These are phyloP conservation scores for Daldinia bambusicola DNA, from an alignment of 495 filamentous ascomycete species.

Conservation along the genomic window DNA sequence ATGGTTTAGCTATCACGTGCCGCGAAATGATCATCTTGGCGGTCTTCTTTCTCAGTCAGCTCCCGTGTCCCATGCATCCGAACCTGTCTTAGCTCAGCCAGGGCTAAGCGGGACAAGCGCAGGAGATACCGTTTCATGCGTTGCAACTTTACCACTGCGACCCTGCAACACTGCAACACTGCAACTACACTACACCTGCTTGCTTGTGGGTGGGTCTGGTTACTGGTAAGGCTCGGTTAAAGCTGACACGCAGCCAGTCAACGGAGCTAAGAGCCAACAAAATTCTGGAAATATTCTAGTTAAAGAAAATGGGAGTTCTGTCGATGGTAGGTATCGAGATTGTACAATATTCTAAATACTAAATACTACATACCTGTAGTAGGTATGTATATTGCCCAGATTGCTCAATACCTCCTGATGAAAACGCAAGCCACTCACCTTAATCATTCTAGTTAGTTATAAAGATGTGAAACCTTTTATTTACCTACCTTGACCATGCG, in stretches of 20 bases:
- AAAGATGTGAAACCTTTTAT: not conserved
- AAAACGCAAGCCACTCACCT: not conserved
- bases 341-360: not conserved
- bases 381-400: too few relatives aligned
- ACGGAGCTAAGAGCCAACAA: conserved; percentile 18
- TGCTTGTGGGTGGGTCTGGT: conserved; percentile 17
- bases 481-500: conserved; percentile 18
- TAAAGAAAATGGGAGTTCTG: not conserved
- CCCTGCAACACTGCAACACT: too few relatives aligned
- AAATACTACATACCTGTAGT: too few relatives aligned
- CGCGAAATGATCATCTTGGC: conserved; percentile 29
- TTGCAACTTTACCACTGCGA: conserved; percentile 19
- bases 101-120: conserved; percentile 30
- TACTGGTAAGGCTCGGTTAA: conserved; percentile 33
- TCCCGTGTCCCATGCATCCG: conserved; percentile 30
- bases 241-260: conserved; percentile 11
- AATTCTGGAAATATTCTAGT: conserved; percentile 28
- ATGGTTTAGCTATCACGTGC: conserved; percentile 36
- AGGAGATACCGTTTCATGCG: conserved; percentile 32
- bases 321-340: not conserved
- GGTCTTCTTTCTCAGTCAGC: conserved; percentile 25
- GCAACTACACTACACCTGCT: conserved; percentile 6
- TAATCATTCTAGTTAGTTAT: not conserved
- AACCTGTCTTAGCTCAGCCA: conserved; percentile 32
- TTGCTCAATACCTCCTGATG: not conserved